Conservation (phyloP, 192 early-diverging fungal genomes). For the Phlyctochytrium planicorne region DNA sequence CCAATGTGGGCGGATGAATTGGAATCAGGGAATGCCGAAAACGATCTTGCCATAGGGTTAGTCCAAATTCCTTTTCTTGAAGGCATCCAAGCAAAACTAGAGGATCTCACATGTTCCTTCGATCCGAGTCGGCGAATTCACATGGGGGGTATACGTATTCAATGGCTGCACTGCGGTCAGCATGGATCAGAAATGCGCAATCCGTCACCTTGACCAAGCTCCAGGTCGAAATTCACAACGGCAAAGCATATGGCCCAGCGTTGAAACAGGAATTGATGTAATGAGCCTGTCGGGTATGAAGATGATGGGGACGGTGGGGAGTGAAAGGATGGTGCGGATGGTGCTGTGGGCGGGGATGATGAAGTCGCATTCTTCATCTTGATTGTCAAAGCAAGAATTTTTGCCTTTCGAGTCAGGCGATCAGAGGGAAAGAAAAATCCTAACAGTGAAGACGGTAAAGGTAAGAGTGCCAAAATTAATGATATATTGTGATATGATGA, state of each 20-base stretch:
- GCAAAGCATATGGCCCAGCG: constrained; percentile 49
- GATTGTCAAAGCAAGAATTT: too few relatives aligned
- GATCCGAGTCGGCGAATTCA: constrained; percentile 43
- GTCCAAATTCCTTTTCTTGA: not conserved
- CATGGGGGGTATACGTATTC: constrained; percentile 49
- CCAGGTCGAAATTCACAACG: constrained; percentile 56
- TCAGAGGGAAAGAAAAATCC: too few relatives aligned
- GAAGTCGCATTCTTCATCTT: too few relatives aligned
- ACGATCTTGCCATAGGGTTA: constrained; percentile 29
- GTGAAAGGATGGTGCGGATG: too few relatives aligned
- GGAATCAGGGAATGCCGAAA: constrained; percentile 59
- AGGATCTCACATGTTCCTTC: constrained; percentile 48
- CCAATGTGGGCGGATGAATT: constrained; percentile 51
- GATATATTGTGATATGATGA: too few relatives aligned
- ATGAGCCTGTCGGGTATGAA: too few relatives aligned
- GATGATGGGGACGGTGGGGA: too few relatives aligned
- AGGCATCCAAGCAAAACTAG: too few relatives aligned
- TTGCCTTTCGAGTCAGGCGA: too few relatives aligned
- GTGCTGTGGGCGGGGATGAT: too few relatives aligned
- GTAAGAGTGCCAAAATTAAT: too few relatives aligned
- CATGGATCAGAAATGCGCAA: constrained; percentile 13
- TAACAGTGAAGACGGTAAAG: too few relatives aligned
- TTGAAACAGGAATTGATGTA: constrained; percentile 26
- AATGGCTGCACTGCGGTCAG: constrained; percentile 28
- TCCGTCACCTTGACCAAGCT: constrained; percentile 44